Conservation (phyloP, 2,329 filamentous ascomycete genomes). For the Tothia fuscella region DNA sequence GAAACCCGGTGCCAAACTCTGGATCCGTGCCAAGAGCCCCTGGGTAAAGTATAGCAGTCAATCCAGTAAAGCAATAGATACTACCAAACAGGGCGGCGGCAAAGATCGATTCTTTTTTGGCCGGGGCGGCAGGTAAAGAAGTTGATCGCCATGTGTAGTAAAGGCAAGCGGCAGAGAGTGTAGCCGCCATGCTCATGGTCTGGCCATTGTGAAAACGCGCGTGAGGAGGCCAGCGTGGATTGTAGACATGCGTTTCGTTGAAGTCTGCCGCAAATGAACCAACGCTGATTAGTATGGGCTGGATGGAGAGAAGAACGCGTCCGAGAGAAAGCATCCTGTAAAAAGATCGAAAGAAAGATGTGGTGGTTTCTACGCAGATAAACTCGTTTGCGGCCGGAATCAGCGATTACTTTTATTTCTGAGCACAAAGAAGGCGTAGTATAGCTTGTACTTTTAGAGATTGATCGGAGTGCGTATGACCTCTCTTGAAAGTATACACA, state of each 20-base stretch:
- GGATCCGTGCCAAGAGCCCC: slow-evolving; percentile 33
- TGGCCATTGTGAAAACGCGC: slow-evolving; percentile 26
- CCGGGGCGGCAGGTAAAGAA: not conserved
- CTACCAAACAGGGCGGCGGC: slow-evolving; percentile 27
- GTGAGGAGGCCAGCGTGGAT: slow-evolving; percentile 39
- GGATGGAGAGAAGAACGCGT: slow-evolving; percentile 20
- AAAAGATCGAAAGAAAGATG: too few relatives aligned
- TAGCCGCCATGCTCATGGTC: slow-evolving; percentile 21
- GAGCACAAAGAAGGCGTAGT: too few relatives aligned
- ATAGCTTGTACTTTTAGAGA: too few relatives aligned
- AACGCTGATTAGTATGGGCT: slow-evolving; percentile 20
- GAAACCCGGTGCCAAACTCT: slow-evolving; percentile 28
- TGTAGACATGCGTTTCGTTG: slow-evolving; percentile 34
- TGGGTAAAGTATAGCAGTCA: slow-evolving; percentile 36
- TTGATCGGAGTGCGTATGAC: too few relatives aligned
- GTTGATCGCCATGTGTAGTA: slow-evolving; percentile 6
- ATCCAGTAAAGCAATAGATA: slow-evolving; percentile 33
- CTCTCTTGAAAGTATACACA: too few relatives aligned
- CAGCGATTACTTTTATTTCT: too few relatives aligned
- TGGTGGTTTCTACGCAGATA: too few relatives aligned
- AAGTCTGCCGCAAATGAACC: slow-evolving; percentile 26
- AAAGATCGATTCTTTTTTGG: slow-evolving; percentile 13
- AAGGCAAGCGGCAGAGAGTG: slow-evolving; percentile 16
- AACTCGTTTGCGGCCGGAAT: too few relatives aligned
- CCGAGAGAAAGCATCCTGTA: slow-evolving; percentile 14